Evolutionary conservation across 2,329 filamentous ascomycete species (phyloP), one percentile per base, ranked within the genome.

Genomic region (Colletotrichum liaoningense): DNA sequence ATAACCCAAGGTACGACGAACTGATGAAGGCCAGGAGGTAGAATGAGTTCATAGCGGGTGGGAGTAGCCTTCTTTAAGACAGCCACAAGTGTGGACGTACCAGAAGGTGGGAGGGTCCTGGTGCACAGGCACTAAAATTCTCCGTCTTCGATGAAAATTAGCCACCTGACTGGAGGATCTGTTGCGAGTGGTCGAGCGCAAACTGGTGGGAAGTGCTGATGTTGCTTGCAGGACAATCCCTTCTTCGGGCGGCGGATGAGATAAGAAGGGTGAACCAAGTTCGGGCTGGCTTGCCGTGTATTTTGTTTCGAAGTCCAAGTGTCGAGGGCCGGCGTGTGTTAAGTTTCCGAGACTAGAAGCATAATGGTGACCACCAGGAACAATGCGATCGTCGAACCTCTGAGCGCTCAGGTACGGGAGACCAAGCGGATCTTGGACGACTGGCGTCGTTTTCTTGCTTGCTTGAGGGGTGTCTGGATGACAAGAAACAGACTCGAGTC

Each of bases 261-360:
- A 74, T 75, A 74, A 76, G 73, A 73, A 75, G 74, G 75, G 74
- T 64, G 72, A 75, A 74, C 74, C 76, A 78, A 78, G 76, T 75
- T 75, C 76, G 78, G 75, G 73, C 74, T 76, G 75, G 77, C 73
- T 79, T 75, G 79, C 72, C 75, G 74, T 77, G 76, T 75, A 75
- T 78, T 77, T 75, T 75, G 79, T 80, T 81, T 81, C 79, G 79
- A 80, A 77, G 77, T 80, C 77, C 76, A 78, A 78, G 77, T 77
- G 77, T 77, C 69, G 72, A 76, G 76, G 74, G 75, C 75, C 76
- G 77, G 77, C 76, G 77, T 79, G 78, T 78, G 73, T 80, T 79
- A 79, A 76, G 79, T 79, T 80, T 79, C 78, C 78, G 78, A 78
- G 77, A 77, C 78, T 76, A 78, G 77, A 76, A 77, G 76, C 78